Evolutionary conservation across 768 basidiomycete genomes (phyloP).

Genomic region (Mrakia frigida): DNA sequence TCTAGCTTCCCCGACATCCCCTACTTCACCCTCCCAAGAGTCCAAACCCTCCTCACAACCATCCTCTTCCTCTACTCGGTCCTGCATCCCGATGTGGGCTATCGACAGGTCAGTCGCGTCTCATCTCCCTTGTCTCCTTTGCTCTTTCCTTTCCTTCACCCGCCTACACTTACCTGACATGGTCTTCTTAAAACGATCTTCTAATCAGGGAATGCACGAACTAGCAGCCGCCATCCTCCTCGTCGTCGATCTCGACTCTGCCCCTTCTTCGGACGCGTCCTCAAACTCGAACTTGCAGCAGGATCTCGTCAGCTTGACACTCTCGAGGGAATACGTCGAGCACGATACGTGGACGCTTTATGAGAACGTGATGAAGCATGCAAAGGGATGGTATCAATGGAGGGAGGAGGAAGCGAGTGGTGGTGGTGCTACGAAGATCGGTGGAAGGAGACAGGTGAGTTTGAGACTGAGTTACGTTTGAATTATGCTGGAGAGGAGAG

Average conservation of each 20-base stretch:
- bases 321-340: conserved; percentile 44
- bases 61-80: conserved; percentile 79
- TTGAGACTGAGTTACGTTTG: too few species aligned
- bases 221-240: conserved; percentile 81
- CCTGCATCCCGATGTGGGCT: conserved; percentile 75
- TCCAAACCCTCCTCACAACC: conserved; percentile 75
- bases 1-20: conserved; percentile 87
- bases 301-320: conserved; percentile 35
- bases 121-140: not conserved
- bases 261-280: conserved; percentile 41
- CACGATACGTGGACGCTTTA: conserved; percentile 86
- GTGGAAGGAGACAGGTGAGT: not conserved
- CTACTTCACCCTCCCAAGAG: conserved; percentile 72
- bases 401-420: conserved; percentile 19
- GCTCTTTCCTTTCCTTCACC: not conserved
- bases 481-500: not conserved
- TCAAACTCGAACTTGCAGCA: not conserved
- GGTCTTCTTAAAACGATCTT: not conserved
- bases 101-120: conserved; percentile 63
- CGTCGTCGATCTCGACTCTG: conserved; percentile 79
- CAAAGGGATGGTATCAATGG: conserved; percentile 65
- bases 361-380: conserved; percentile 66
- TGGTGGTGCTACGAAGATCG: too few species aligned
- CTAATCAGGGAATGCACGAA: conserved; percentile 80
- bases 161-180: too few species aligned